Evolutionary conservation across 306 rosid species (phyloP).

Genomic region (Begonia loranthoides): DNA sequence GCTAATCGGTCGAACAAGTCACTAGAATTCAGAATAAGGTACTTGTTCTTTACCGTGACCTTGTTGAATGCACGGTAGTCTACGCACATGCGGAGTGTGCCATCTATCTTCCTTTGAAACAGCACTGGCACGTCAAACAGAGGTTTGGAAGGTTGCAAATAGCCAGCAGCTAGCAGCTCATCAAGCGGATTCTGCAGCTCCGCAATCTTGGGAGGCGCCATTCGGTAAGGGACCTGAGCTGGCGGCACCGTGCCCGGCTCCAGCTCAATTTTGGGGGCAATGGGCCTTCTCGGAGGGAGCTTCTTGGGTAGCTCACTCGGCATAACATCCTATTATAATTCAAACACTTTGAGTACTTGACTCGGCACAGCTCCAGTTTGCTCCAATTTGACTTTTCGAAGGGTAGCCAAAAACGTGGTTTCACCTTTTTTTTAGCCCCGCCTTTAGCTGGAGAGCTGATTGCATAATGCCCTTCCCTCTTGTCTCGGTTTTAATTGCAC

Average conservation of each 20-base stretch:
- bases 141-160: neutral
- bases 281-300: neutral
- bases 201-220: neutral
- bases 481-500: neutral
- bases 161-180: neutral
- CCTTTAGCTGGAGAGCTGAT: neutral
- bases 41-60: neutral
- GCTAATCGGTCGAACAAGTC: neutral
- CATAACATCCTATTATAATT: neutral
- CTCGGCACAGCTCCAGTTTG: neutral
- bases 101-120: slow-evolving; percentile 3
- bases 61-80: neutral
- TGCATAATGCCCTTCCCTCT: neutral
- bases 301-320: neutral
- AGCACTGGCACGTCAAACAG: neutral
- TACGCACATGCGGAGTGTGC: neutral
- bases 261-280: neutral
- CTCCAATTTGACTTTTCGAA: no score
- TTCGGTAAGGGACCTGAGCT: no score
- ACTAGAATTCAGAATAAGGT: neutral
- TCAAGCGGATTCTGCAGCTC: neutral
- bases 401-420: neutral
- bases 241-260: neutral
- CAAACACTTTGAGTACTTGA: neutral
- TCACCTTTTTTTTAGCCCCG: neutral